These are phyloP conservation scores for Quercus phellos DNA, from an alignment of 331 rosid genomes.

Conservation along the genomic window DNA sequence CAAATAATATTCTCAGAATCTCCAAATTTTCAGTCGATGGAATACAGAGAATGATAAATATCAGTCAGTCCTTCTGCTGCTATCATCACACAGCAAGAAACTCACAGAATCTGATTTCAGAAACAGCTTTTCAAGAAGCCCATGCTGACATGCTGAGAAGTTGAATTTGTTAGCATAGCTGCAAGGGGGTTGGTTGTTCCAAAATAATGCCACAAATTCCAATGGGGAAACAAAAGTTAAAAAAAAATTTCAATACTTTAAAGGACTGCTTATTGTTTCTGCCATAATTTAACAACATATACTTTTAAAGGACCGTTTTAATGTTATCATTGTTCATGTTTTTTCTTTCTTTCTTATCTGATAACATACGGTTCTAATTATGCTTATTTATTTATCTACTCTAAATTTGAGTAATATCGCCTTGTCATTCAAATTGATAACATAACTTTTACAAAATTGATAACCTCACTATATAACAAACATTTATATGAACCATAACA, in stretches of 20 bases:
- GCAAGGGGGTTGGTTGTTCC: background rate
- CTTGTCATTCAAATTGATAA: too few relatives aligned
- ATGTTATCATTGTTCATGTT: too few relatives aligned
- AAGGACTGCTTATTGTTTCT: background rate
- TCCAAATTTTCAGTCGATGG: constrained; percentile 2
- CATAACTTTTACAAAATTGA: too few relatives aligned
- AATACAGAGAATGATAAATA: background rate
- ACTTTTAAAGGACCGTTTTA: too few relatives aligned
- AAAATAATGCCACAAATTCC: background rate
- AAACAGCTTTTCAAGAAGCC: background rate
- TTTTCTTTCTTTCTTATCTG: too few relatives aligned
- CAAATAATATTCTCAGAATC: background rate
- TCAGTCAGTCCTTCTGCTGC: background rate
- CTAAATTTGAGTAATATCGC: too few relatives aligned
- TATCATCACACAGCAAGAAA: background rate
- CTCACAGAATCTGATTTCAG: background rate
- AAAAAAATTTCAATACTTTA: background rate
- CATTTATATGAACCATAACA: too few relatives aligned
- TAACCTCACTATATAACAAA: too few relatives aligned
- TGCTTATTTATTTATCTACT: too few relatives aligned
- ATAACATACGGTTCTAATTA: too few relatives aligned
- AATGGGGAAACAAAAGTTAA: background rate
- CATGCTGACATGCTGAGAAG: background rate
- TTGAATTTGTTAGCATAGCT: background rate
- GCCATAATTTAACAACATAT: background rate